Base-by-base conservation (phyloP, 2,329 filamentous ascomycete genomes). In the Arthroderma uncinatum region DNA sequence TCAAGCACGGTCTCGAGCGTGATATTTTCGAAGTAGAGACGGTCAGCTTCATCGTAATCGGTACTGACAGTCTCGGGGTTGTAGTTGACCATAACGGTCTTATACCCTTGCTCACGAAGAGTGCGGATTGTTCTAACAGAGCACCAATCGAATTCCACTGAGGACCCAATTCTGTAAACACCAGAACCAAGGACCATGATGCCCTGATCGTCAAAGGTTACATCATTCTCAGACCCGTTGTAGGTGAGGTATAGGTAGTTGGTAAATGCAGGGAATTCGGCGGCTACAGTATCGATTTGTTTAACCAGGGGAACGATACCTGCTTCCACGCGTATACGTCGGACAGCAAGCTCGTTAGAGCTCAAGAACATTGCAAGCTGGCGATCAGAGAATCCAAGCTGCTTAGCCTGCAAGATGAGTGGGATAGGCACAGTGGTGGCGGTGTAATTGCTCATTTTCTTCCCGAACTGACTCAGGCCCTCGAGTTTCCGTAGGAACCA, bases 131-230 rank as follows among this genome's bases (percentile, higher is more conserved):
- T 89, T 59, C 92, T 81, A 28, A 98, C 93, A 3, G 93, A 95
- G 72, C 93, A 97, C 93, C 93, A 98, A 73, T 98, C 93, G 71
- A 98, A 98, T 70, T 98, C 93, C 59, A 98, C 93, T 0, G 92
- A 96, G 0, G 91, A 96, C 63, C 93, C 93, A 62, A 98, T 98
- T 60, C 93, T 84, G 78, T 97, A 97, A 8, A 96, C 91, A 72
- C 92, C 92, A 33, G 91, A 96, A 12, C 92, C 92, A 30, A 97
- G 79, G 7, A 98, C 92, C 90, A 97, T 96, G 60, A 96, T 82
- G 67, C 93, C 93, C 61, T 92, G 84, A 68, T 98, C 93, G 8
- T 89, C 79, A 67, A 97, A 97, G 12, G 71, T 69, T 57, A 97
- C 78, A 66, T 98, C 93, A 63, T 87, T 85, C 71, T 92, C 87